A percentile compares a stretch with the other conserved stretches of the same genome.
These are phyloP conservation scores for Agrocybe pediades DNA, from an alignment of 768 basidiomycete species.

Conservation along the genomic window DNA sequence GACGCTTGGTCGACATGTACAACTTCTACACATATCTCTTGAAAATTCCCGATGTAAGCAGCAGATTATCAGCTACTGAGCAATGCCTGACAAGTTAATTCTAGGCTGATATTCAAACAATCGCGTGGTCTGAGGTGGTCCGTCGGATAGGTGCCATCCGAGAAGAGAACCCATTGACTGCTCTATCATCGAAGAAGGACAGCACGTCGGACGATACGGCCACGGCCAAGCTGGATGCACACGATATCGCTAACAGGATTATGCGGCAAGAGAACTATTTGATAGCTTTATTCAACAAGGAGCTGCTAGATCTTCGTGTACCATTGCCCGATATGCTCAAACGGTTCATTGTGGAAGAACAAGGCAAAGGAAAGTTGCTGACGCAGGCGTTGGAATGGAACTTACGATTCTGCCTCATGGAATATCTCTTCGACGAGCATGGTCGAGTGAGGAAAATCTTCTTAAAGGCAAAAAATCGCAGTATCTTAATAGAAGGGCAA, in stretches of 20 bases:
- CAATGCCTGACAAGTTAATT: background rate
- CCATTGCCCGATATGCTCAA: conserved; percentile 69
- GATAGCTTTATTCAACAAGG: conserved; percentile 97
- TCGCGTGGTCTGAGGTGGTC: conserved; percentile 95
- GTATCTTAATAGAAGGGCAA: conserved; percentile 82
- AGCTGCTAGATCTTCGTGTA: conserved; percentile 84
- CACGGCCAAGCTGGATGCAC: conserved; percentile 91
- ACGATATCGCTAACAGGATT: conserved; percentile 97
- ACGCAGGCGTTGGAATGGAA: conserved; percentile 98
- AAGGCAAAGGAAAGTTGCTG: conserved; percentile 75
- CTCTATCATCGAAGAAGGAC: conserved; percentile 65
- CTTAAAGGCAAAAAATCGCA: conserved; percentile 80
- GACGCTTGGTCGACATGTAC: conserved; percentile 91
- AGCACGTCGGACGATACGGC: conserved; percentile 59
- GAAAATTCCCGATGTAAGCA: conserved; percentile 86
- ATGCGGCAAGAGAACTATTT: conserved; percentile 98
- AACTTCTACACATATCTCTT: conserved; percentile 94
- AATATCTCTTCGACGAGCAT: conserved; percentile 89
- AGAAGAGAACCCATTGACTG: conserved; percentile 91
- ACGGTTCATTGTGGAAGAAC: conserved; percentile 49
- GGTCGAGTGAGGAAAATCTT: conserved; percentile 92
- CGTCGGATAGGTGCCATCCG: conserved; percentile 86
- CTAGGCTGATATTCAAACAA: conserved; percentile 96
- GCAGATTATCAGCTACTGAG: background rate
- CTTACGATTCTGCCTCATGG: conserved; percentile 91